Percentiles rank a stretch among this genome's conserved stretches.
Evolutionary conservation across 2,329 filamentous ascomycete genomes (phyloP).

Genomic region (Didymella exigua): DNA sequence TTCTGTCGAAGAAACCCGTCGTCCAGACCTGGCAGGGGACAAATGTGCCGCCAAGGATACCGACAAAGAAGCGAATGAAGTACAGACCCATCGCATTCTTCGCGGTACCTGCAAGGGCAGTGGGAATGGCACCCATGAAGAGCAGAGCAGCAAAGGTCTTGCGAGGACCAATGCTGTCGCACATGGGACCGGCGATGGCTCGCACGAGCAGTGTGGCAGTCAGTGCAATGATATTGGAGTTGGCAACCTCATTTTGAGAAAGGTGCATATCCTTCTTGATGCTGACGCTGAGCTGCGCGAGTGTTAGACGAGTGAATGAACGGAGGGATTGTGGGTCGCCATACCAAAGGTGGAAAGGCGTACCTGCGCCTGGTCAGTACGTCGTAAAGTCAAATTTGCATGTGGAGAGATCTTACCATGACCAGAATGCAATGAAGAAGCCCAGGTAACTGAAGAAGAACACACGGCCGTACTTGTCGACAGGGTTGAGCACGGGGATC

Average conservation of each 20-base stretch:
- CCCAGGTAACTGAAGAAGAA: conserved; percentile 91
- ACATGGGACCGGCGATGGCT: conserved; percentile 78
- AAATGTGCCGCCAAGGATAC: conserved; percentile 77
- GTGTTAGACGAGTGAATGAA: conserved; percentile 50
- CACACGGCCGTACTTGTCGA: conserved; percentile 81
- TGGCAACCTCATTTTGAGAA: conserved; percentile 73
- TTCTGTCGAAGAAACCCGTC: conserved; percentile 92
- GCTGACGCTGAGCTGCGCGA: conserved; percentile 54
- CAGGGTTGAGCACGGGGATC: conserved; percentile 76
- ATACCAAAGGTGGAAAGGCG: conserved; percentile 82
- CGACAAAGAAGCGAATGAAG: conserved; percentile 77
- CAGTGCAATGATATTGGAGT: conserved; percentile 88
- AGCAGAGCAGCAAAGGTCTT: conserved; percentile 78
- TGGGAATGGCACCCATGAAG: conserved; percentile 78
- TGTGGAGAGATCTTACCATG: conserved; percentile 59
- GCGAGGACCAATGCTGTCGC: conserved; percentile 82
- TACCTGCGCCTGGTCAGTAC: conserved; percentile 62
- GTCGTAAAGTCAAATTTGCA: conserved; percentile 7
- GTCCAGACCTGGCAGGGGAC: conserved; percentile 92
- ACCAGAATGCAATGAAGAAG: conserved; percentile 87
- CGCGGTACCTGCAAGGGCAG: conserved; percentile 79
- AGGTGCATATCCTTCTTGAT: conserved; percentile 81
- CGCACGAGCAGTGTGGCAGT: conserved; percentile 69
- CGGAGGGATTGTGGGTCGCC: conserved; percentile 16
- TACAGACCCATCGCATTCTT: conserved; percentile 72